A percentile compares a stretch with the other conserved stretches of the same genome.
Evolutionary conservation across 148 eudicot genomes (phyloP).

Genomic region (Hydrangea macrophylla): DNA sequence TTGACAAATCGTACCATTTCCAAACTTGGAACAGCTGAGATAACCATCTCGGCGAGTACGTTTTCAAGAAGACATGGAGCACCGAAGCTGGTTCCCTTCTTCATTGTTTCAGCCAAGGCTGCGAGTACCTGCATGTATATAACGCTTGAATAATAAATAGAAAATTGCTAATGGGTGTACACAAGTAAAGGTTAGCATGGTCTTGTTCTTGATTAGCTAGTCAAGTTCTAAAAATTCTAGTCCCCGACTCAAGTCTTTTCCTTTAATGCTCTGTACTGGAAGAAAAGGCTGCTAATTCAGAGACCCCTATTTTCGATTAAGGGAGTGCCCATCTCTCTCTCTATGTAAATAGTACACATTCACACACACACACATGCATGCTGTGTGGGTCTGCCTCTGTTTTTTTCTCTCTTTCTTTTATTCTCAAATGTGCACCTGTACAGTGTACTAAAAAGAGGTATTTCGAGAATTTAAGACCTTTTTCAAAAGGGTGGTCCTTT

Average conservation of each 20-base stretch:
- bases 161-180: not conserved
- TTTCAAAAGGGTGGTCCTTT: not conserved
- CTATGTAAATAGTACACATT: no score
- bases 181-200: not conserved
- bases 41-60: conserved; percentile 83
- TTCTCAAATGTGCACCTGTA: no score
- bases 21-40: conserved; percentile 92
- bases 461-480: not conserved
- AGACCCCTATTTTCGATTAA: not conserved
- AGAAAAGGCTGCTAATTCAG: not conserved
- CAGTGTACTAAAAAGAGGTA: not conserved
- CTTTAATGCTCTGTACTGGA: not conserved
- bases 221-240: not conserved
- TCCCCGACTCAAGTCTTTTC: not conserved
- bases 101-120: conserved; percentile 93
- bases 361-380: no score
- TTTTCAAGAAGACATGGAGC: conserved; percentile 98
- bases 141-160: not conserved
- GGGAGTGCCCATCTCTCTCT: no score
- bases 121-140: conserved; percentile 68
- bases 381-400: no score
- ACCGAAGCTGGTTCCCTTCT: conserved; percentile 97
- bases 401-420: no score
- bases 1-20: conserved; percentile 98
- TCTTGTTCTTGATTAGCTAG: not conserved